These are phyloP conservation scores for Mucor saturninus DNA, from an alignment of 371 early-diverging fungal species.

Conservation along the genomic window DNA sequence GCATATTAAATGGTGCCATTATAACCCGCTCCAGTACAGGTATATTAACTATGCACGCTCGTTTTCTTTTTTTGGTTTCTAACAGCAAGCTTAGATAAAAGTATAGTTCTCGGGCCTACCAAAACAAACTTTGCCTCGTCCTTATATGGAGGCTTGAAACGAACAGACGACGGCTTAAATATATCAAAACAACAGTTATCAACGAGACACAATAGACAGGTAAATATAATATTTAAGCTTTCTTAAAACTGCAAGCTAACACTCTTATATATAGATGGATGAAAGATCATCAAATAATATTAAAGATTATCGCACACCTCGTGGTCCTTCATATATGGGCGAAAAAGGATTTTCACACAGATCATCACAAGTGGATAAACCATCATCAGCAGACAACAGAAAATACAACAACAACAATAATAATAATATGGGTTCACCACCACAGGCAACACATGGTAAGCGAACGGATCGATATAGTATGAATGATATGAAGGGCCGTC, in stretches of 20 bases:
- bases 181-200: conserved; percentile 20
- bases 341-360: conserved; percentile 39
- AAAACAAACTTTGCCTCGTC: conserved; percentile 67
- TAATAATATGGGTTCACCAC: conserved; percentile 18
- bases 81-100: conserved; percentile 41
- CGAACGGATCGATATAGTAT: conserved; percentile 14
- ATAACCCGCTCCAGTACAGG: conserved; percentile 34
- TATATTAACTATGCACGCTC: background rate
- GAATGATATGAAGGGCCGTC: conserved; percentile 7
- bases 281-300: conserved; percentile 7
- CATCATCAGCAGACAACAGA: conserved; percentile 18
- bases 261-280: conserved; percentile 13
- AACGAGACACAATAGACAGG: conserved; percentile 29
- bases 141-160: conserved; percentile 55
- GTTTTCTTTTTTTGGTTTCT: background rate
- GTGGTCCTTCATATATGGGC: conserved; percentile 32
- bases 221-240: conserved; percentile 6
- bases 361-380: conserved; percentile 17
- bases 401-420: conserved; percentile 8
- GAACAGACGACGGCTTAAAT: conserved; percentile 41
- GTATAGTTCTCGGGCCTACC: conserved; percentile 60
- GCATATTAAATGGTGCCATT: conserved; percentile 38
- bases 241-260: background rate
- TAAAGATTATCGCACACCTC: conserved; percentile 29
- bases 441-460: background rate